Evolutionary conservation across 2,329 filamentous ascomycete genomes (phyloP), one percentile per base, ranked within the genome.

Genomic region (Clarireedia hainanense): DNA sequence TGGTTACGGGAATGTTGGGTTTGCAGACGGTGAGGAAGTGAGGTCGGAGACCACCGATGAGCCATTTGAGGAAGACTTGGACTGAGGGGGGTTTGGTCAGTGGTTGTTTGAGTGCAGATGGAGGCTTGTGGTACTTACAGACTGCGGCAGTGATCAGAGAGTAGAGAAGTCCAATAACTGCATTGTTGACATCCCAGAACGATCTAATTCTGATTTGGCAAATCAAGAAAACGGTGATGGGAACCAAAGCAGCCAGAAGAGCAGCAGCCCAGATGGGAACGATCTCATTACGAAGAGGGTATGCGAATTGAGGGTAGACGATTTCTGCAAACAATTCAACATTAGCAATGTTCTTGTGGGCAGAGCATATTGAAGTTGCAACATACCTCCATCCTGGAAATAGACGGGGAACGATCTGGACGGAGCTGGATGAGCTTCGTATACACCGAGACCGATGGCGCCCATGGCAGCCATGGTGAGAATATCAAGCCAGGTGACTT

Each of bases 41-140:
- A 1, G 86, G 86, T n/a, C 85, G 78, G 20, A 86, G 73, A 14
- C 85, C 86, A 14, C 86, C 86, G 60, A 90, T 88, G 43, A 89
- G 78, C 78, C 80, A 85, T 71, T 90, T 90, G 68, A 89, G 64
- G 65, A 89, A 85, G 61, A 89, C 85, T 65, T 90, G 86, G 73
- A 90, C 88, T 43, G 17, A 7, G 20, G 20, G n/a, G n/a, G 5
- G 7, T 5, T 5, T 6, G 23, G 17, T 43, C 20, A 43, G 40
- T 43, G 14, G 15, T 7, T 43, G 40, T 17, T 17, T 23, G n/a
- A 43, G n/a, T 17, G 17, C 36, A 7, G 15, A 17, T 43, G 20
- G 40, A 17, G 40, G 10, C 17, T 9, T 3, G 20, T 43, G n/a
- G 40, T 43, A 43, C 40, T 17, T 43, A 43, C 40, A 55, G 50